These are phyloP conservation scores for Penicillium canariense DNA, from an alignment of 495 filamentous ascomycete species.

Conservation along the genomic window DNA sequence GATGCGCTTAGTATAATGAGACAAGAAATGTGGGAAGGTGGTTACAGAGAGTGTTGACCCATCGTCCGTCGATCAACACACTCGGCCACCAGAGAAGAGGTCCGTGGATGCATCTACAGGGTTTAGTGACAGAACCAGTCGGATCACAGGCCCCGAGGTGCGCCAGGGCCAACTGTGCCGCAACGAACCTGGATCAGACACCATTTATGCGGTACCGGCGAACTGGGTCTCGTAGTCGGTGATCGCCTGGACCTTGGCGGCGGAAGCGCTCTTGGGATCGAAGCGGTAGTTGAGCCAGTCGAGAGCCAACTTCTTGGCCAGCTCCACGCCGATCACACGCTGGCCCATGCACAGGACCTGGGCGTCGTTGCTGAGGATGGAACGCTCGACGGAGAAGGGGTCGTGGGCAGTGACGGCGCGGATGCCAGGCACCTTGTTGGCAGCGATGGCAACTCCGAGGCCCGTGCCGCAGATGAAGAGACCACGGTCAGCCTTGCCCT, in stretches of 20 bases:
- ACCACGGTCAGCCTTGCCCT: slow-evolving; percentile 71
- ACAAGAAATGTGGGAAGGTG: slow-evolving; percentile 8
- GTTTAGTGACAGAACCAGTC: too few species aligned
- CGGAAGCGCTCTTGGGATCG: slow-evolving; percentile 68
- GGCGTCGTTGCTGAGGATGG: slow-evolving; percentile 79
- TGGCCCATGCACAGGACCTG: slow-evolving; percentile 89
- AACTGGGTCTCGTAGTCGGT: slow-evolving; percentile 65
- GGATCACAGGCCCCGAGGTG: too few species aligned
- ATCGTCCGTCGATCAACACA: neutral
- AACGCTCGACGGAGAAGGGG: slow-evolving; percentile 77
- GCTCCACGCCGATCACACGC: slow-evolving; percentile 75
- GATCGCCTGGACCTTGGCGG: slow-evolving; percentile 74
- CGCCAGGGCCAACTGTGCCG: neutral
- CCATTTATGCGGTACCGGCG: slow-evolving; percentile 21
- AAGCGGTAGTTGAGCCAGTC: slow-evolving; percentile 85
- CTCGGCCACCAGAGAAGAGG: neutral
- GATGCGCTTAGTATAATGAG: slow-evolving; percentile 29
- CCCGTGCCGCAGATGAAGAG: slow-evolving; percentile 87
- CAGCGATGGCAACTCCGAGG: slow-evolving; percentile 78
- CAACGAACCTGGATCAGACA: neutral
- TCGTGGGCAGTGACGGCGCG: slow-evolving; percentile 86
- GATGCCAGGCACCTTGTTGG: slow-evolving; percentile 85
- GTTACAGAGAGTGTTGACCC: neutral
- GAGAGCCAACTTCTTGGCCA: slow-evolving; percentile 71
- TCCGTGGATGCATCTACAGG: too few species aligned